These are phyloP conservation scores for Lepidopterella palustris DNA, from an alignment of 495 filamentous ascomycete genomes.

Conservation along the genomic window DNA sequence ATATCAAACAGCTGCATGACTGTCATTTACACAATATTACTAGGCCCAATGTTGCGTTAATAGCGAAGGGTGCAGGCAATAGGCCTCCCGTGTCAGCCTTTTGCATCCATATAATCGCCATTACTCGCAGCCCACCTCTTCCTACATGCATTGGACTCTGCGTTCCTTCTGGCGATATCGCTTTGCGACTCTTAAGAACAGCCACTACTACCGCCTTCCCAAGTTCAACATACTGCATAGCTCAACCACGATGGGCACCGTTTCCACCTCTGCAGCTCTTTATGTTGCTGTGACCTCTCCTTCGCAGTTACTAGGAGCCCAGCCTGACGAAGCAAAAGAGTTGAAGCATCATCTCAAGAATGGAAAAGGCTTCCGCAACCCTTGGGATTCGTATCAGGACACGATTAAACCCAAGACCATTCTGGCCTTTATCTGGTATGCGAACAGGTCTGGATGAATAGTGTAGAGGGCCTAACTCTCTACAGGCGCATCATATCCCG, in stretches of 20 bases:
- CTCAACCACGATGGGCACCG: slow-evolving; percentile 14
- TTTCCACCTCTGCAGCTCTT: slow-evolving; percentile 42
- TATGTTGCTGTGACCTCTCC: slow-evolving; percentile 51
- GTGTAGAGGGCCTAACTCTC: neutral
- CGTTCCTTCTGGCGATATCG: neutral
- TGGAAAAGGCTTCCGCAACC: slow-evolving; percentile 56
- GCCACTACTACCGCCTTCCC: neutral
- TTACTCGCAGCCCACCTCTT: neutral
- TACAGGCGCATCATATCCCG: slow-evolving; percentile 53
- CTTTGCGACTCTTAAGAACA: neutral
- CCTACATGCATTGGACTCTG: neutral
- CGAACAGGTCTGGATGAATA: neutral
- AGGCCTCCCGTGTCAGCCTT: no score
- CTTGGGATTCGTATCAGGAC: slow-evolving; percentile 38
- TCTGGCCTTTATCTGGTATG: slow-evolving; percentile 22
- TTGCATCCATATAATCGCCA: no score
- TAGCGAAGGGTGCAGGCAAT: no score
- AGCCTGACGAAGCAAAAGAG: slow-evolving; percentile 49
- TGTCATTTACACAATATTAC: no score
- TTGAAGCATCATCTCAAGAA: slow-evolving; percentile 52
- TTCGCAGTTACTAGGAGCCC: slow-evolving; percentile 39
- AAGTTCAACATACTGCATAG: neutral
- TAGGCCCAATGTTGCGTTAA: no score
- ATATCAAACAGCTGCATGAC: no score
- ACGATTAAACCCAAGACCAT: slow-evolving; percentile 5